These are phyloP conservation scores for Botryotinia narcissicola DNA, from an alignment of 2,329 filamentous ascomycete species.

Conservation along the genomic window DNA sequence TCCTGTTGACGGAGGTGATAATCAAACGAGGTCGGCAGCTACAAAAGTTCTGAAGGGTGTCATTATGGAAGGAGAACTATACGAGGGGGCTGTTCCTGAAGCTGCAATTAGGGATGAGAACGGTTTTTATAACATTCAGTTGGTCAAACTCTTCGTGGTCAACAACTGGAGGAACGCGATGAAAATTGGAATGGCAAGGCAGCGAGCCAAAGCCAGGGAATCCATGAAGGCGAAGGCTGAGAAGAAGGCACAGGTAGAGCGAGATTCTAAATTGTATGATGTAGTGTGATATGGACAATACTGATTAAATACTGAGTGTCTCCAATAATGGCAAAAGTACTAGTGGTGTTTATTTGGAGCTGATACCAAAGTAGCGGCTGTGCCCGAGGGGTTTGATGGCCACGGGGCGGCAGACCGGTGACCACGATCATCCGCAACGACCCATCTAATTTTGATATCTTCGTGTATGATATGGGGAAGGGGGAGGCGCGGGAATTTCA, in stretches of 20 bases:
- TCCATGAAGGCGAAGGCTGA: slow-evolving; percentile 26
- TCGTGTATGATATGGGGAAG: background rate
- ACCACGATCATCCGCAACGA: background rate
- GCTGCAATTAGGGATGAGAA: slow-evolving; percentile 38
- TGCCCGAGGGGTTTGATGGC: background rate
- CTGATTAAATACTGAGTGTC: background rate
- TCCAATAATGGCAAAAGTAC: background rate
- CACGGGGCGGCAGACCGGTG: background rate
- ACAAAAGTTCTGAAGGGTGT: slow-evolving; percentile 49
- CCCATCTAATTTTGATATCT: background rate
- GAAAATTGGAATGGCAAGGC: slow-evolving; percentile 37
- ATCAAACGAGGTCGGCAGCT: slow-evolving; percentile 26
- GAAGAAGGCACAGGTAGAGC: slow-evolving; percentile 21
- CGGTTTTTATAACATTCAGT: slow-evolving; percentile 47
- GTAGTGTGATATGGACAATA: background rate
- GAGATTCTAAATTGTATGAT: background rate
- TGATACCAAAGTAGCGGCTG: background rate
- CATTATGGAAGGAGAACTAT: slow-evolving; percentile 46
- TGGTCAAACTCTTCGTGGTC: slow-evolving; percentile 45
- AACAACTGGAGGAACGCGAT: slow-evolving; percentile 43
- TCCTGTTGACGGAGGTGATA: slow-evolving; percentile 29
- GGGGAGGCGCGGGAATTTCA: background rate
- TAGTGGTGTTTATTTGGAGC: background rate
- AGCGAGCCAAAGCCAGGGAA: slow-evolving; percentile 26
- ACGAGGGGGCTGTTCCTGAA: slow-evolving; percentile 40